Base-by-base conservation (phyloP, 1,284 basidiomycete species). In the Boletus sp. region DNA sequence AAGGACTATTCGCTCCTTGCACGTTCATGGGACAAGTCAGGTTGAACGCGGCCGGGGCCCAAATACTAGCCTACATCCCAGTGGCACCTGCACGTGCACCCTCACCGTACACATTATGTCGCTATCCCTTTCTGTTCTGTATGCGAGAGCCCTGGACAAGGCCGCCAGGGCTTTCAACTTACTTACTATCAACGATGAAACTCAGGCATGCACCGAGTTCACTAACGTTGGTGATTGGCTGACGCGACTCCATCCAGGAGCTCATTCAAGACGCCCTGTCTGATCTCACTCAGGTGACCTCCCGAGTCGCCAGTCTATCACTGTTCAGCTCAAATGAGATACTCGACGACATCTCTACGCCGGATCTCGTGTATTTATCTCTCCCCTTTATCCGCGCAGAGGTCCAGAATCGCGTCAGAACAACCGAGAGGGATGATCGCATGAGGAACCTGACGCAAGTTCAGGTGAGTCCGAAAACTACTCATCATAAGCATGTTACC, bases 301-400 rank as follows among this genome's bases (percentile, higher is more conserved):
- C 71, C 23, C 75, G 77, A 9, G 72, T 88, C 42, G 56, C 72
- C 20, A 72, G 71, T 40, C 73, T 95, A 20, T 81, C 81, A 0
- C 71, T 96, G 17, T 94, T 95, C 68, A 93, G 90, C 47, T 73
- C 84, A 8, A 96, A 96, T 62, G 94, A 97, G 64, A 73, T 73
- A 1, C 68, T 91, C 19, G 88, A 93, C 40, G 94, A 97, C 66
- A 80, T 97, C 35, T 77, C 87, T 1, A 92, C 93, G 9, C 72
- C 75, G 26, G 82, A 94, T 67, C 69, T 96, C 41, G 72, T 86
- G 8, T 96, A 92, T 68, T 77, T 96, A 45, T 75, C 83, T 38
- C 80, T 91, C 0, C 83, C 87, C 0, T 94, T 81, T 66, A 77
- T 84, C 19, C 65, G 77, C 26, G 84, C 84, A 8, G 85, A 94